Percentiles rank a stretch among this genome's conserved stretches.
These are phyloP conservation scores for Monilinia polystroma DNA, from an alignment of 2,329 filamentous ascomycete species.

Conservation along the genomic window DNA sequence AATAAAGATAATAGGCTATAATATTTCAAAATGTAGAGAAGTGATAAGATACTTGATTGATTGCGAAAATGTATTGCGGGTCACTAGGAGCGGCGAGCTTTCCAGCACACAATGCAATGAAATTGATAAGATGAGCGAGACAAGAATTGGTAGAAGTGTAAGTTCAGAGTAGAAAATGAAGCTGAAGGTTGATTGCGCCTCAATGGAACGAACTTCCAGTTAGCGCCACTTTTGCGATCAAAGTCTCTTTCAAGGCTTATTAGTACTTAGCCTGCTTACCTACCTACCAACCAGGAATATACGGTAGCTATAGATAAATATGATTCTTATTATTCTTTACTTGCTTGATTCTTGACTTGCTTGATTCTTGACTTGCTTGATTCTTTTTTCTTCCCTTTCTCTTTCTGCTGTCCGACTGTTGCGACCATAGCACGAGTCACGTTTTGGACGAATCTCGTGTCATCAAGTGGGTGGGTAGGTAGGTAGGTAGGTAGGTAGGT, in stretches of 20 bases:
- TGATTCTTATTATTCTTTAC: too few relatives aligned
- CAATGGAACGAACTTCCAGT: constrained; percentile 17
- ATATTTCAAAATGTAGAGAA: neutral
- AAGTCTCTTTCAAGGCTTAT: constrained; percentile 21
- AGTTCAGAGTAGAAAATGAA: constrained; percentile 10
- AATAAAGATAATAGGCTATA: constrained; percentile 8
- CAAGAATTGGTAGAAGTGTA: neutral
- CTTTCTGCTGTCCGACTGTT: too few relatives aligned
- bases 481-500: too few relatives aligned
- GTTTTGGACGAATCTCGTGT: too few relatives aligned
- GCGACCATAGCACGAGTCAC: too few relatives aligned
- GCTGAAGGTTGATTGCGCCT: constrained; percentile 23
- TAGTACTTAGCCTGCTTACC: neutral
- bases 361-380: too few relatives aligned
- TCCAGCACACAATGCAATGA: constrained; percentile 5
- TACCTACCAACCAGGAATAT: too few relatives aligned
- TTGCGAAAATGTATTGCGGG: neutral
- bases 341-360: too few relatives aligned
- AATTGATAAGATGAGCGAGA: neutral
- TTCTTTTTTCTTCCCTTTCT: too few relatives aligned
- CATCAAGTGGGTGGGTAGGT: too few relatives aligned
- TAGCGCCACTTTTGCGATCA: constrained; percentile 22
- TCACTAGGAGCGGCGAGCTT: neutral
- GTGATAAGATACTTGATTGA: neutral
- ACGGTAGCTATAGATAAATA: too few relatives aligned